Evolutionary conservation across 352 stramenopile genomes (phyloP).

Genomic region (Phytophthora brassicae): DNA sequence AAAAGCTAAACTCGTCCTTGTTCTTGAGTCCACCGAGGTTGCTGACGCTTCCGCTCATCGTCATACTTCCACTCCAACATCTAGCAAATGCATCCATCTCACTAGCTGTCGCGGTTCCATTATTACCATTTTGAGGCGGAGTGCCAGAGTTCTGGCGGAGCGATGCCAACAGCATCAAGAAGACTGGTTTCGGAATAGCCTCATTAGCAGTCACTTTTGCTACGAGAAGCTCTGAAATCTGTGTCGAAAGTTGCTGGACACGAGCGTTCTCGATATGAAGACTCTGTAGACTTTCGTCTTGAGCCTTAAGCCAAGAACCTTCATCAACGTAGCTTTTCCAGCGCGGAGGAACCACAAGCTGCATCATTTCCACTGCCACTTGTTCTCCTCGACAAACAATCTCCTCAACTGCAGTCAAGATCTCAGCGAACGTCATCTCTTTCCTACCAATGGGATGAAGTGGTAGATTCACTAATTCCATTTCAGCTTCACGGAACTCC

Average conservation of each 20-base stretch:
- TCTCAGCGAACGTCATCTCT: slow-evolving; percentile 65
- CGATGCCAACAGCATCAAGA: slow-evolving; percentile 48
- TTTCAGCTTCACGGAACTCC: slow-evolving; percentile 41
- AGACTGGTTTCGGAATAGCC: slow-evolving; percentile 47
- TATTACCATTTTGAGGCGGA: slow-evolving; percentile 19
- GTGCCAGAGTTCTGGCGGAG: slow-evolving; percentile 48
- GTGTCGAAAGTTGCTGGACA: slow-evolving; percentile 43
- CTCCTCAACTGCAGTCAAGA: slow-evolving; percentile 56
- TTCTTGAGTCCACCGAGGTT: slow-evolving; percentile 29
- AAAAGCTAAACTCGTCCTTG: slow-evolving; percentile 72
- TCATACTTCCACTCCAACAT: slow-evolving; percentile 46
- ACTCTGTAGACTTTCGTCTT: slow-evolving; percentile 45
- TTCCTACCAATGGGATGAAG: slow-evolving; percentile 33
- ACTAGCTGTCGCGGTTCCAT: slow-evolving; percentile 24
- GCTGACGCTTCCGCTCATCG: slow-evolving; percentile 34
- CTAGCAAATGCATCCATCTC: slow-evolving; percentile 32
- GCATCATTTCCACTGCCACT: slow-evolving; percentile 55
- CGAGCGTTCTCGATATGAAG: slow-evolving; percentile 44
- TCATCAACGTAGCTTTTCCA: slow-evolving; percentile 50
- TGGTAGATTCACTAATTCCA: slow-evolving; percentile 47
- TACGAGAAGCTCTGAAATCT: slow-evolving; percentile 57
- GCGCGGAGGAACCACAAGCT: slow-evolving; percentile 38
- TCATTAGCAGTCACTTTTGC: slow-evolving; percentile 47
- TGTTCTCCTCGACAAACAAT: slow-evolving; percentile 55
- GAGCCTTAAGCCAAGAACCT: slow-evolving; percentile 35